A percentile compares a stretch with the other conserved stretches of the same genome.
Evolutionary conservation across 164 flowering plant genomes (phyloP).

Genomic region (Malania oleifera): DNA sequence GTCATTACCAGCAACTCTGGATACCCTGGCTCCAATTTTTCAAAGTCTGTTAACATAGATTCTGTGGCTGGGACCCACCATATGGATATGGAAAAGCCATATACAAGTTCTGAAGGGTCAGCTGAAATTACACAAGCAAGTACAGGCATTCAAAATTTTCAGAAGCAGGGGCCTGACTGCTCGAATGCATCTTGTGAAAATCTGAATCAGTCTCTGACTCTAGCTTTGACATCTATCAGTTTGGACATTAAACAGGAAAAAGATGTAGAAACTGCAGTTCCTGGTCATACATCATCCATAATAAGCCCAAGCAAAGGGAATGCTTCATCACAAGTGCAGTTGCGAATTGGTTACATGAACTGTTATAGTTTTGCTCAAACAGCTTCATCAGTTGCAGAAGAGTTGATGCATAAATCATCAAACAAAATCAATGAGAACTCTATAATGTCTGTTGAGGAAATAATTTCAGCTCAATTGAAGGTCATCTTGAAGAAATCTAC

Average conservation of each 20-base stretch:
- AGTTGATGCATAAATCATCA: constrained; percentile 39
- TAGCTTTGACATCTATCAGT: constrained; percentile 17
- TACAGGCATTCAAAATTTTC: constrained; percentile 12
- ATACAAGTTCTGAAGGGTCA: constrained; percentile 41
- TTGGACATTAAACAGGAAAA: constrained; percentile 20
- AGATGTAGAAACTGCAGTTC: constrained; percentile 12
- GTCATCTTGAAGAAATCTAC: constrained; percentile 39
- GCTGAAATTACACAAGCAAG: constrained; percentile 31
- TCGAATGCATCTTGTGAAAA: constrained; percentile 7
- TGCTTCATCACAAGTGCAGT: constrained; percentile 14
- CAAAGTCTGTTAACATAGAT: constrained; percentile 19
- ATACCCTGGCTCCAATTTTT: constrained; percentile 17
- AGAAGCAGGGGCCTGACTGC: constrained; percentile 16
- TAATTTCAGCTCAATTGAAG: constrained; percentile 54
- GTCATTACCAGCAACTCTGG: constrained; percentile 13
- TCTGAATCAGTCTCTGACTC: constrained; percentile 14
- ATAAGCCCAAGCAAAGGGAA: constrained; percentile 18
- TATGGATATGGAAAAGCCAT: constrained; percentile 19
- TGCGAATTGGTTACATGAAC: constrained; percentile 47
- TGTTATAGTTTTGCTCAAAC: constrained; percentile 59
- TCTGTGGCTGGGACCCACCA: constrained; percentile 14
- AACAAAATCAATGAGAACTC: constrained; percentile 28
- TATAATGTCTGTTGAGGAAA: constrained; percentile 46
- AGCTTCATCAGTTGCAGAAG: constrained; percentile 59
- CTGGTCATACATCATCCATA: constrained; percentile 9